Conservation (phyloP, 139 green algal genomes). For the Closterium sp. region DNA sequence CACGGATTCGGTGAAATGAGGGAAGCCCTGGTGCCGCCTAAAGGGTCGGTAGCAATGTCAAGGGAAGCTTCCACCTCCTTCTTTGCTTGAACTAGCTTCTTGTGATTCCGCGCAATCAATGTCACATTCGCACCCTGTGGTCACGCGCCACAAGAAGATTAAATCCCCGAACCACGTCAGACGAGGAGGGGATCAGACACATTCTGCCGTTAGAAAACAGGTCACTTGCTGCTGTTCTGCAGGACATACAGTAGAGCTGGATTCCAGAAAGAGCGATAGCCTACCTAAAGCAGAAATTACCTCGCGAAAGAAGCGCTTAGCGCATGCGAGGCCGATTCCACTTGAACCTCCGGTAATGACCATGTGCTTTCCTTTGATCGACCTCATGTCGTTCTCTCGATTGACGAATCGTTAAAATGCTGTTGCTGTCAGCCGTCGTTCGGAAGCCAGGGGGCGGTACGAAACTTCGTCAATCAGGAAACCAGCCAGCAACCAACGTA, state of each 20-base stretch:
- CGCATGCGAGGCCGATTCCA: slow-evolving; percentile 32
- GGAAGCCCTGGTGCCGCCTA: neutral
- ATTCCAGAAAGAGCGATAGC: neutral
- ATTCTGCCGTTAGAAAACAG: neutral
- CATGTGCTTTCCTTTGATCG: slow-evolving; percentile 22
- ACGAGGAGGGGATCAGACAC: neutral
- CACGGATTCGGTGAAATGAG: neutral
- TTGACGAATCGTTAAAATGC: neutral
- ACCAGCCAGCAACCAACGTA: too few species aligned
- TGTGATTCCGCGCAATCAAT: slow-evolving; percentile 8
- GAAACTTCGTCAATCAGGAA: neutral
- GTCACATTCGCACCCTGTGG: neutral
- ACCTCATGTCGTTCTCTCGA: neutral
- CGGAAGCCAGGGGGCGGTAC: neutral
- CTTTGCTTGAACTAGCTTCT: slow-evolving; percentile 12
- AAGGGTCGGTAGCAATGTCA: neutral
- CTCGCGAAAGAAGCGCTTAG: neutral
- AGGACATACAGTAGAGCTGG: too few species aligned
- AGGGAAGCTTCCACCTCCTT: neutral
- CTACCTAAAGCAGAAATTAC: neutral
- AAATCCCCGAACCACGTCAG: neutral
- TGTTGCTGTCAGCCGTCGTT: neutral
- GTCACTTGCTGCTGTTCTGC: neutral
- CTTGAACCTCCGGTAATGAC: slow-evolving; percentile 30
- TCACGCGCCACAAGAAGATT: neutral